These are phyloP conservation scores for Thecaphora thlaspeos DNA, from an alignment of 1,284 basidiomycete genomes.

Conservation along the genomic window DNA sequence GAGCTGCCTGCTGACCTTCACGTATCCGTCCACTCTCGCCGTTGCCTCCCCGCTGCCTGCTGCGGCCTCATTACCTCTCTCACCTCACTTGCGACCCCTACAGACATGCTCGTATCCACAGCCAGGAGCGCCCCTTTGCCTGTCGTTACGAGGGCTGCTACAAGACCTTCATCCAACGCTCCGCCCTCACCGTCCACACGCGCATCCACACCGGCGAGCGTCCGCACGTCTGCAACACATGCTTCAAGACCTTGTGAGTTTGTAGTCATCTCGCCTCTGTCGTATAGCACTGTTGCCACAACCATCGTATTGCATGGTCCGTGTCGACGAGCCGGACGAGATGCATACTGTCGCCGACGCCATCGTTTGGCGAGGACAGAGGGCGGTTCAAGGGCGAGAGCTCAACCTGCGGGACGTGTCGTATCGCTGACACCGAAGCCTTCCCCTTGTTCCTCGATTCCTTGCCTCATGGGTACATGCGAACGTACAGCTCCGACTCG, in stretches of 20 bases:
- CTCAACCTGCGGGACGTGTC: no score
- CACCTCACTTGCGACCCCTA: not conserved
- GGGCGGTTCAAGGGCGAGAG: no score
- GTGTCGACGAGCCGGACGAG: not conserved
- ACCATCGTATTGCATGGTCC: no score
- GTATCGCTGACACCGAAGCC: no score
- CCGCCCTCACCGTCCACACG: conserved; percentile 76
- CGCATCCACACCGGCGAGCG: conserved; percentile 77
- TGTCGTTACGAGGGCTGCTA: conserved; percentile 46
- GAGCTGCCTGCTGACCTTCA: no score
- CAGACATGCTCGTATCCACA: conserved; percentile 53
- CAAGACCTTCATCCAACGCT: conserved; percentile 56
- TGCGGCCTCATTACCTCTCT: not conserved
- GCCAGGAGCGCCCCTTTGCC: conserved; percentile 48
- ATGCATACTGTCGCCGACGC: not conserved
- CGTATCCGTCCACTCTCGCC: no score
- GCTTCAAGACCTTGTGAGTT: conserved; percentile 49
- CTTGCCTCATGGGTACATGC: no score
- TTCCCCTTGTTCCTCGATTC: no score
- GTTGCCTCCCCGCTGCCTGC: no score
- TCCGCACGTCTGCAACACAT: conserved; percentile 75
- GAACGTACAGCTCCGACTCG: conserved; percentile 60
- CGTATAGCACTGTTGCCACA: no score
- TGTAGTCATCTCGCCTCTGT: no score
- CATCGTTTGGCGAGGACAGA: no score